Percentiles rank a stretch among this genome's conserved stretches.
These are phyloP conservation scores for Gossypium australe DNA, from an alignment of 345 rosid species.

Conservation along the genomic window DNA sequence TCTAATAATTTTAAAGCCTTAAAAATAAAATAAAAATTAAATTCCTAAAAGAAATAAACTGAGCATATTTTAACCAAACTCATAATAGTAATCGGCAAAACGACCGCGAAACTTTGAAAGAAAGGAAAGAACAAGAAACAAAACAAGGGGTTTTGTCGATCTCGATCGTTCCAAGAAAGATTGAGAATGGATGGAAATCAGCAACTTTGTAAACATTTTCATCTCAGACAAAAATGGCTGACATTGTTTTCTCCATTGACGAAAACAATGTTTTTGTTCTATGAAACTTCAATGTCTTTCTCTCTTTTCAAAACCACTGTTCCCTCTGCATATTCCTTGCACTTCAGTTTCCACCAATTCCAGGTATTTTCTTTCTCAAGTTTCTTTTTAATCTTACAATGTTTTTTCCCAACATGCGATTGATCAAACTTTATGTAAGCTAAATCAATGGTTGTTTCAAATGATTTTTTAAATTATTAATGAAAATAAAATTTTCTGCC, in stretches of 20 bases:
- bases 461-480: too few relatives aligned
- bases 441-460: not conserved
- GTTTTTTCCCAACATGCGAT: too few relatives aligned
- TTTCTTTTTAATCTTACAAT: not conserved
- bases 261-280: conserved; percentile 2
- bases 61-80: too few relatives aligned
- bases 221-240: not conserved
- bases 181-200: not conserved
- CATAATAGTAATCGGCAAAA: not conserved
- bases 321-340: not conserved
- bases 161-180: not conserved
- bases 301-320: not conserved
- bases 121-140: not conserved
- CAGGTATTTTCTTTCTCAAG: not conserved
- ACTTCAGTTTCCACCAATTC: not conserved
- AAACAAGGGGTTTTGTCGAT: not conserved
- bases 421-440: not conserved
- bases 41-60: too few relatives aligned
- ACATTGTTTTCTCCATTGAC: not conserved
- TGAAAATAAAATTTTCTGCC: too few relatives aligned
- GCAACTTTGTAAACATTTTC: not conserved
- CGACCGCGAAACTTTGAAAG: not conserved
- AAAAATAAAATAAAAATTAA: too few relatives aligned
- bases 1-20: too few relatives aligned
- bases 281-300: not conserved